Percentiles rank a stretch among this genome's conserved stretches.
Conservation (phyloP, 352 stramenopile genomes). For the Saprolegnia parasitica region DNA sequence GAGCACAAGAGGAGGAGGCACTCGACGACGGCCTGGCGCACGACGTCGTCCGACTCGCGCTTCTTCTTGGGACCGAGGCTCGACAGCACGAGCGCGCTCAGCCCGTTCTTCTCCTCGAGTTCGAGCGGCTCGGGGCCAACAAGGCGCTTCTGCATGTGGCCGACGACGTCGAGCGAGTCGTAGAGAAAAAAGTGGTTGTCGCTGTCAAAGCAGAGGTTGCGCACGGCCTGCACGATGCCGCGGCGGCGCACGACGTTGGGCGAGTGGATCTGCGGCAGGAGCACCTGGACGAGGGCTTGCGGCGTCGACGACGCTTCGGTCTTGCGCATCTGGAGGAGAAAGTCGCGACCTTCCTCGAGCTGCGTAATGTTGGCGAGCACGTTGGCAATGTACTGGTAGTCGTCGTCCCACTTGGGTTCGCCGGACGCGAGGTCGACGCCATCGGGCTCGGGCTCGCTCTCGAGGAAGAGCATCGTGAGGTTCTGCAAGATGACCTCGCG, state of each 20-base stretch:
- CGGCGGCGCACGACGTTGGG: slow-evolving; percentile 76
- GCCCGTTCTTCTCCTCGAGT: slow-evolving; percentile 71
- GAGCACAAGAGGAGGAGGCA: slow-evolving; percentile 73
- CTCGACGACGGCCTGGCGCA: slow-evolving; percentile 68
- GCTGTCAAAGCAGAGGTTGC: slow-evolving; percentile 85
- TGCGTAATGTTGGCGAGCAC: slow-evolving; percentile 83
- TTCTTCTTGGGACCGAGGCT: slow-evolving; percentile 76
- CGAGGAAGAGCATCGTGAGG: slow-evolving; percentile 64
- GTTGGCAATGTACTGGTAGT: slow-evolving; percentile 85
- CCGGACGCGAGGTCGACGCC: slow-evolving; percentile 59
- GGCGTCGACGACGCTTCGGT: neutral
- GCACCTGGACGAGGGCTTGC: slow-evolving; percentile 48
- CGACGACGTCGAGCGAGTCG: slow-evolving; percentile 75
- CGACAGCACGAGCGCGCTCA: slow-evolving; percentile 66
- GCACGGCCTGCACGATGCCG: slow-evolving; percentile 56
- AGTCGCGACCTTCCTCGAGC: slow-evolving; percentile 68
- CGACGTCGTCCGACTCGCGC: slow-evolving; percentile 65
- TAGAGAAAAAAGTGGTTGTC: slow-evolving; percentile 87
- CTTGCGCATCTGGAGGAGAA: slow-evolving; percentile 63
- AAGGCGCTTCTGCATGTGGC: slow-evolving; percentile 71
- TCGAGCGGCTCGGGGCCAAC: slow-evolving; percentile 69
- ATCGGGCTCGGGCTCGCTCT: slow-evolving; percentile 69
- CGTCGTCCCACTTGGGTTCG: slow-evolving; percentile 81
- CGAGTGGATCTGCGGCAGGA: slow-evolving; percentile 74
- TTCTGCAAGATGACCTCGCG: slow-evolving; percentile 79